phyloP scores from a whole-genome alignment of 2,329 filamentous ascomycete genomes.

The Talaromyces amestolkiae region DNA sequence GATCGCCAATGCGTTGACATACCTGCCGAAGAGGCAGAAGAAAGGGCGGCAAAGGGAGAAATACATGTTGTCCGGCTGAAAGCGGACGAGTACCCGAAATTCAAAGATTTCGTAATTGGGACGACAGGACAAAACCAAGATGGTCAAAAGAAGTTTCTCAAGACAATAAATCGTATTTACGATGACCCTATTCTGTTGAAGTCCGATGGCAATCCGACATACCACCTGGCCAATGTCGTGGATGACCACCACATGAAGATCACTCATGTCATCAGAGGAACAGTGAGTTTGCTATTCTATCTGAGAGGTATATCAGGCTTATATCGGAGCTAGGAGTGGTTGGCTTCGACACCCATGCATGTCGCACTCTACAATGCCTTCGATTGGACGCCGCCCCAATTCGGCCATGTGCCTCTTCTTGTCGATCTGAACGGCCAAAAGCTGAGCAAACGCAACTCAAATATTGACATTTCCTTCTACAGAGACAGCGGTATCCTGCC shows the following conservation, averaged over 20 bases:
- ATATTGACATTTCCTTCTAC: conserved; percentile 60
- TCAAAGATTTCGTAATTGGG: conserved; percentile 79
- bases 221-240: conserved; percentile 95
- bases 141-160: conserved; percentile 36
- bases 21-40: conserved; percentile 64
- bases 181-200: conserved; percentile 91
- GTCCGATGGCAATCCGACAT: conserved; percentile 87
- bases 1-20: conserved; percentile 72
- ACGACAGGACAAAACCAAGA: conserved; percentile 51
- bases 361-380: conserved; percentile 73
- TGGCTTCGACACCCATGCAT: conserved; percentile 84
- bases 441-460: conserved; percentile 79
- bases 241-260: conserved; percentile 96
- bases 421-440: conserved; percentile 69
- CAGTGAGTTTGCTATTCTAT: conserved; percentile 50
- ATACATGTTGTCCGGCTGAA: conserved; percentile 74
- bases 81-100: conserved; percentile 62
- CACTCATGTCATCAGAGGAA: conserved; percentile 89
- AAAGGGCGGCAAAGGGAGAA: conserved; percentile 67
- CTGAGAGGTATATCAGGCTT: neutral
- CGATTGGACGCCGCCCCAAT: conserved; percentile 69
- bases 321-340: conserved; percentile 69
- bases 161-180: conserved; percentile 50
- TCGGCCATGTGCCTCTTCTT: conserved; percentile 76
- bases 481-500: conserved; percentile 60